phyloP scores from a whole-genome alignment of 495 filamentous ascomycete species.

The Penicillium argentinense region DNA sequence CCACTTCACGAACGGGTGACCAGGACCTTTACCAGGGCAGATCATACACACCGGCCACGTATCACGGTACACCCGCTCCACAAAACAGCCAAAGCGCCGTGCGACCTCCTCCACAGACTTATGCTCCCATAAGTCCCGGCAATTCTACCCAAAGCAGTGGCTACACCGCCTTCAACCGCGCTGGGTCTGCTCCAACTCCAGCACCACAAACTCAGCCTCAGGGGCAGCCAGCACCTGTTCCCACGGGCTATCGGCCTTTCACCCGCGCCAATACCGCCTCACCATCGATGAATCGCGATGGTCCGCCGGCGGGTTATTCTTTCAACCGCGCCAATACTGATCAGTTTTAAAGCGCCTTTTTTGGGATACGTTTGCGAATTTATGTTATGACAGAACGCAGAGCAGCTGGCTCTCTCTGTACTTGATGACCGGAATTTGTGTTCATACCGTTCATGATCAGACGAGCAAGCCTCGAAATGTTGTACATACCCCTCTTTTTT shows the following conservation, averaged over 20 bases:
- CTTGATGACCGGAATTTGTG: conserved; percentile 18
- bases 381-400: conserved; percentile 14
- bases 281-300: conserved; percentile 22
- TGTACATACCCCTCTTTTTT: conserved; percentile 23
- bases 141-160: conserved; percentile 7
- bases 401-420: conserved; percentile 25
- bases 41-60: conserved; percentile 16
- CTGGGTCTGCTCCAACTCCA: conserved; percentile 2
- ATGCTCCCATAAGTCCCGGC: conserved; percentile 12
- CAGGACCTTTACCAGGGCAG: conserved; percentile 15
- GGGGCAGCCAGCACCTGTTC: neutral
- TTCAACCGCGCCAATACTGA: conserved; percentile 28
- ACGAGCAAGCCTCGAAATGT: conserved; percentile 18
- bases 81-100: conserved; percentile 1
- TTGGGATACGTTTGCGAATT: neutral
- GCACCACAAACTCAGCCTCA: conserved; percentile 14
- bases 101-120: conserved; percentile 9
- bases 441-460: conserved; percentile 23
- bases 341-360: conserved; percentile 18
- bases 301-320: conserved; percentile 21
- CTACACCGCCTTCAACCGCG: conserved; percentile 24
- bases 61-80: conserved; percentile 17
- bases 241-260: conserved; percentile 17
- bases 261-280: conserved; percentile 25
- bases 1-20: neutral